Conservation (phyloP, 306 rosid genomes). For the Prunus campanulata region DNA sequence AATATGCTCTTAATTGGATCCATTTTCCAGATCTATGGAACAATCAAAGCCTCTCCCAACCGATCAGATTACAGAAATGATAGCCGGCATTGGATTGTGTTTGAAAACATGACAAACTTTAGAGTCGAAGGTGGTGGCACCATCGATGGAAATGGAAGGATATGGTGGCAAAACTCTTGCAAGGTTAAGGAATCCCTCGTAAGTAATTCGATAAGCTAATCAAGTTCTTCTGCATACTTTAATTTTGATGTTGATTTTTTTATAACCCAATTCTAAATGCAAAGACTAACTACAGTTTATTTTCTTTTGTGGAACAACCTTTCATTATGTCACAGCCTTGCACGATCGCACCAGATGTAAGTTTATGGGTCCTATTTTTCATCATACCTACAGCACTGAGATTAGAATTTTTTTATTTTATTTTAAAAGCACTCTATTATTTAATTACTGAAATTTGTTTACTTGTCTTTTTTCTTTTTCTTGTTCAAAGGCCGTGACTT, state of each 20-base stretch:
- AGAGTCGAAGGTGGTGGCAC: constrained; percentile 64
- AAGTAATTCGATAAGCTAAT: constrained; percentile 10
- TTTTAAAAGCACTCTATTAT: no score
- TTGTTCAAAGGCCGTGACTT: constrained; percentile 64
- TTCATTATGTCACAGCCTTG: constrained; percentile 57
- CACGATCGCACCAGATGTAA: constrained; percentile 67
- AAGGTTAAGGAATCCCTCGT: constrained; percentile 57
- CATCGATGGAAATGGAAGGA: constrained; percentile 74
- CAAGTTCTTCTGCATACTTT: background rate
- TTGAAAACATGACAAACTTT: constrained; percentile 36
- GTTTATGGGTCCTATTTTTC: constrained; percentile 13
- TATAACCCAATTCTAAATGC: background rate
- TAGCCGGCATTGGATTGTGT: constrained; percentile 48
- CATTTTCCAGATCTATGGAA: constrained; percentile 51
- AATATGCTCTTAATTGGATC: no score
- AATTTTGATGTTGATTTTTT: background rate
- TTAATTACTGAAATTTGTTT: background rate
- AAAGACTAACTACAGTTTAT: background rate
- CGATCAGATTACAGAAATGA: constrained; percentile 44
- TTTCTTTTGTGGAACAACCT: constrained; percentile 6
- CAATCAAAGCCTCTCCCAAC: constrained; percentile 60
- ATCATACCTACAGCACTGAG: background rate
- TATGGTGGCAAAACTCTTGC: constrained; percentile 89
- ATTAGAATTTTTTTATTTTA: background rate
- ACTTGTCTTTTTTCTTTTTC: background rate